Percentiles rank a stretch among this genome's conserved stretches.
Evolutionary conservation across 352 stramenopile genomes (phyloP).

Genomic region (Pythium brassicae): DNA sequence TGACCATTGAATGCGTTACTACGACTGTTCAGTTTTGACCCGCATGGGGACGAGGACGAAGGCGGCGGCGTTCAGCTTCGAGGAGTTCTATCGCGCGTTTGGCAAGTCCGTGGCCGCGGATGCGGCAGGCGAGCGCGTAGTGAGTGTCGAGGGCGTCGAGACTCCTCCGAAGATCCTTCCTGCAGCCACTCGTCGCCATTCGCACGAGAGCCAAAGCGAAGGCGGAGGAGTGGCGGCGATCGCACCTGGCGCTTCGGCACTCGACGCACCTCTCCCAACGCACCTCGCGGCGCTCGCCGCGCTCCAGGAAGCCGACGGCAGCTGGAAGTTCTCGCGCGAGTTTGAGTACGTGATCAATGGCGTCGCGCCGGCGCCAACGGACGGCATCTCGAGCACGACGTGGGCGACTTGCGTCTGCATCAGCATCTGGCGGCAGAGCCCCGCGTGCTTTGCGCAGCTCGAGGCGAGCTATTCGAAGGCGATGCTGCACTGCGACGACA

Average conservation of each 20-base stretch:
- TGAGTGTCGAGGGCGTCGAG: slow-evolving; percentile 32
- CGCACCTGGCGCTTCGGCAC: slow-evolving; percentile 10
- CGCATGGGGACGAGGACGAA: not conserved
- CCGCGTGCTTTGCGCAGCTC: slow-evolving; percentile 56
- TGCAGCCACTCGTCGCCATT: not conserved
- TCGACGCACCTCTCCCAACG: slow-evolving; percentile 27
- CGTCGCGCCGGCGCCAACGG: slow-evolving; percentile 29
- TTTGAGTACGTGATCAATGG: slow-evolving; percentile 55
- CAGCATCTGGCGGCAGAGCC: slow-evolving; percentile 48
- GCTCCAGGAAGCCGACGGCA: slow-evolving; percentile 57
- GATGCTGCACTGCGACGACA: slow-evolving; percentile 59
- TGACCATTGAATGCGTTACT: no score
- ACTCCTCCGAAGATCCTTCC: not conserved
- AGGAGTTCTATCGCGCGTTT: slow-evolving; percentile 67
- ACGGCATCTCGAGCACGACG: slow-evolving; percentile 43
- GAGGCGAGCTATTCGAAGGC: slow-evolving; percentile 50
- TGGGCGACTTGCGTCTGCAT: slow-evolving; percentile 62
- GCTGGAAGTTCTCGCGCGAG: slow-evolving; percentile 51
- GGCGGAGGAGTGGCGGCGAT: not conserved
- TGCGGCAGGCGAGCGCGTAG: slow-evolving; percentile 28
- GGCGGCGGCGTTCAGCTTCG: slow-evolving; percentile 38
- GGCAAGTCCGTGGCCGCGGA: slow-evolving; percentile 47
- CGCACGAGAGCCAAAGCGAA: not conserved
- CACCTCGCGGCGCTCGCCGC: slow-evolving; percentile 37
- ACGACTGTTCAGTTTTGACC: not conserved